Conservation (phyloP, 108 stramenopile genomes). For the Fragilaria radians region DNA sequence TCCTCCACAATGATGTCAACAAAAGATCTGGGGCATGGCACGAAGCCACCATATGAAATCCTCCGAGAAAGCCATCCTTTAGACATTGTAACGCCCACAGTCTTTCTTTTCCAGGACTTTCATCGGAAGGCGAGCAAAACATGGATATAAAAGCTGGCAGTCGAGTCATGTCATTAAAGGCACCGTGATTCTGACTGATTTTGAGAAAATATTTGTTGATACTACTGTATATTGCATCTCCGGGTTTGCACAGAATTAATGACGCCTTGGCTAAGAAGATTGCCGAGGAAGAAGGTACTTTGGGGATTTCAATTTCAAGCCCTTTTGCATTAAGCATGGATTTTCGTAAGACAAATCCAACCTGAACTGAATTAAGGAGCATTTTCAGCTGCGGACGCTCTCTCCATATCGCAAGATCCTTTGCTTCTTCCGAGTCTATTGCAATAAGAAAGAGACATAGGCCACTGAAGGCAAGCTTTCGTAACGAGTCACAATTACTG, state of each 20-base stretch:
- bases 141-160: conserved; percentile 75
- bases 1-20: conserved; percentile 41
- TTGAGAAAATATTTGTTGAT: conserved; percentile 75
- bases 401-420: conserved; percentile 49
- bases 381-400: conserved; percentile 71
- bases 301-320: conserved; percentile 26
- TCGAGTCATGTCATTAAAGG: conserved; percentile 68
- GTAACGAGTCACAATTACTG: conserved; percentile 45
- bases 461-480: conserved; percentile 43
- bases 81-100: conserved; percentile 60
- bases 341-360: conserved; percentile 43
- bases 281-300: conserved; percentile 53
- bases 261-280: conserved; percentile 66
- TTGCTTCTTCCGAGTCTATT: conserved; percentile 48
- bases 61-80: conserved; percentile 60
- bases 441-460: conserved; percentile 46
- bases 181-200: conserved; percentile 56
- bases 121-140: conserved; percentile 65
- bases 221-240: conserved; percentile 63
- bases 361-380: conserved; percentile 69
- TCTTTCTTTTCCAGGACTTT: conserved; percentile 46
- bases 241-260: conserved; percentile 49
- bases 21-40: conserved; percentile 76
- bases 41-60: conserved; percentile 45
- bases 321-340: too few relatives aligned